Evolutionary conservation across 2,329 filamentous ascomycete genomes (phyloP).

Genomic region (Fusarium fracticaudum): DNA sequence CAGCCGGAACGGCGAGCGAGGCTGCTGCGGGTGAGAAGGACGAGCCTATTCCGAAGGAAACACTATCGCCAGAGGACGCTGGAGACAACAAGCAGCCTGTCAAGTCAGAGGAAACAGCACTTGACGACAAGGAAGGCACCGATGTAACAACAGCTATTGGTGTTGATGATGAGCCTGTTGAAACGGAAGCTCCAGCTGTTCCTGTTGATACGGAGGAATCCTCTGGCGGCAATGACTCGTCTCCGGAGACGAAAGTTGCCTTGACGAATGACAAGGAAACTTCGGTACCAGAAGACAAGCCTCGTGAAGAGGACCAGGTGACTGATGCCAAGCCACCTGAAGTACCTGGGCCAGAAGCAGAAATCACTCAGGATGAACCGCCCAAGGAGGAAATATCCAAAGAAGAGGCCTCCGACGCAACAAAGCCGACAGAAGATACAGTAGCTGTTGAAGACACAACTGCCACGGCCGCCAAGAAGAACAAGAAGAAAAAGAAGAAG

Average conservation of each 20-base stretch:
- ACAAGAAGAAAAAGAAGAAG: conserved; percentile 23
- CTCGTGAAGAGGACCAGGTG: not conserved
- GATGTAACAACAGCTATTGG: not conserved
- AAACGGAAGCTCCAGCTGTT: not conserved
- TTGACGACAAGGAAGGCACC: not conserved
- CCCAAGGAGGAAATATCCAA: conserved; percentile 1
- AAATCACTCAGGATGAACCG: not conserved
- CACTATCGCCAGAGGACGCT: not conserved
- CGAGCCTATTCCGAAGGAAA: not conserved
- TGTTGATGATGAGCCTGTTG: not conserved
- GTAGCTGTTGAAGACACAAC: not conserved
- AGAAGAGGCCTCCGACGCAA: not conserved
- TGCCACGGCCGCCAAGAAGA: not conserved
- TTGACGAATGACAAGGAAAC: not conserved
- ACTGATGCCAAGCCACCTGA: not conserved
- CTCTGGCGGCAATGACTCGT: not conserved
- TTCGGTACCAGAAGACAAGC: not conserved
- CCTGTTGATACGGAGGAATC: not conserved
- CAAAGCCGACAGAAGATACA: conserved; percentile 4
- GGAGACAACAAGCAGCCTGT: not conserved
- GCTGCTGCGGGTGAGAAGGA: not conserved
- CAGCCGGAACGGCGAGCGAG: not conserved
- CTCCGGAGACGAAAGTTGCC: not conserved
- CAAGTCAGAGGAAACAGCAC: conserved; percentile 5
- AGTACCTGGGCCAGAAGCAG: not conserved